Conservation (phyloP, 2,329 filamentous ascomycete species). For the Fusarium succisae region DNA sequence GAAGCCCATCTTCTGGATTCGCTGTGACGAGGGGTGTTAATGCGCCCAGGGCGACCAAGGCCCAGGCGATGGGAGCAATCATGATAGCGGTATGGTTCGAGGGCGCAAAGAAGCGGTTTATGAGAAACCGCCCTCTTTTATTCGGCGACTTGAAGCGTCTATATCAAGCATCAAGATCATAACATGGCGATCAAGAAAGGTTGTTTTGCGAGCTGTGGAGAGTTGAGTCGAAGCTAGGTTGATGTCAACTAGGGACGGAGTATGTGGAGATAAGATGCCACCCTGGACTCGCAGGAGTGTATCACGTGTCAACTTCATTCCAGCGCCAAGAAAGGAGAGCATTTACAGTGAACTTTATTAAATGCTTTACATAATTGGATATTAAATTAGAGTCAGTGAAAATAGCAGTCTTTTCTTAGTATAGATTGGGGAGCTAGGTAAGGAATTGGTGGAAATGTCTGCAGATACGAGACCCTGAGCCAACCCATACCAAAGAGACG, state of each 20-base stretch:
- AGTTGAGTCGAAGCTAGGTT: conserved; percentile 2
- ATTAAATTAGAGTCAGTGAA: no score
- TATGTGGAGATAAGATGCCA: conserved; percentile 42
- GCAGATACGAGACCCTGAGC: not conserved
- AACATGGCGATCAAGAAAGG: conserved; percentile 29
- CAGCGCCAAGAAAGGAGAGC: not conserved
- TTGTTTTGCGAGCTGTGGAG: not conserved
- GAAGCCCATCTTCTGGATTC: conserved; percentile 56
- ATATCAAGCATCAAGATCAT: conserved; percentile 13
- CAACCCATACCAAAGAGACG: no score
- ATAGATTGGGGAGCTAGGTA: not conserved
- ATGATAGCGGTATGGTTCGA: conserved; percentile 8
- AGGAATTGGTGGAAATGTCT: not conserved
- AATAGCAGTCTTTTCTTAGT: not conserved
- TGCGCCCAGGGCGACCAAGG: conserved; percentile 36
- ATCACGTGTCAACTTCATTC: conserved; percentile 37
- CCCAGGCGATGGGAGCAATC: conserved; percentile 26
- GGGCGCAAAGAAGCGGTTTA: not conserved
- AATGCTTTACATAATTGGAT: not conserved
- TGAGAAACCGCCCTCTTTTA: conserved; percentile 2
- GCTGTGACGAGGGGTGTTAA: conserved; percentile 43
- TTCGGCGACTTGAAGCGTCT: conserved; percentile 18
- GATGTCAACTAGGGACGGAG: not conserved
- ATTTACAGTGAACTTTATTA: not conserved
- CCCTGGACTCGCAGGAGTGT: conserved; percentile 23